Percentiles rank a stretch among this genome's conserved stretches.
These are phyloP conservation scores for Sclerotinia subarctica DNA, from an alignment of 2,329 filamentous ascomycete genomes.

Conservation along the genomic window DNA sequence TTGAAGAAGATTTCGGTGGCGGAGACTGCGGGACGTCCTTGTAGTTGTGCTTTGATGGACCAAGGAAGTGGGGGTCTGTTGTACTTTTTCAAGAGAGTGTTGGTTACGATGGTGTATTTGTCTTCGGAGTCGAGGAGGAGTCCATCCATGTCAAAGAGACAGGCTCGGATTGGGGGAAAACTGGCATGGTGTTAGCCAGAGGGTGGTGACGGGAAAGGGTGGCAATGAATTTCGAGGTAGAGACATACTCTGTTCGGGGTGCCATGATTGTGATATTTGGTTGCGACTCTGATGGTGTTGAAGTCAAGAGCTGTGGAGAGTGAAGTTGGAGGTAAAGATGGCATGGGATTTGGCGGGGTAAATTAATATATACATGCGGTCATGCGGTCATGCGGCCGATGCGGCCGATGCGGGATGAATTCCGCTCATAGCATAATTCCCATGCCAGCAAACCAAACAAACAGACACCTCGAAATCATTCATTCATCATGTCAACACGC, in stretches of 20 bases:
- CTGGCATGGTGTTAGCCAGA: conserved; percentile 36
- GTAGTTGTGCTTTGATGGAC: conserved; percentile 85
- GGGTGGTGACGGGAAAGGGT: neutral
- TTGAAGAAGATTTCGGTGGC: conserved; percentile 64
- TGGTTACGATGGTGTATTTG: conserved; percentile 80
- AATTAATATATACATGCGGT: neutral
- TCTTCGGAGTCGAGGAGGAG: conserved; percentile 94
- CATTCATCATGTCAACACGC: conserved; percentile 34
- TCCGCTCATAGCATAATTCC: conserved; percentile 13
- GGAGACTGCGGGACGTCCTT: conserved; percentile 36
- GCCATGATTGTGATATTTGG: conserved; percentile 22
- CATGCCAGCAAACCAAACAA: conserved; percentile 19
- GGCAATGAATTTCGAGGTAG: neutral
- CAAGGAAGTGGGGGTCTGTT: conserved; percentile 76
- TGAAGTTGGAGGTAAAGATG: conserved; percentile 15
- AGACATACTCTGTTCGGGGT: conserved; percentile 28
- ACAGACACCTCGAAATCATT: conserved; percentile 8
- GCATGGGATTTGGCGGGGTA: conserved; percentile 9
- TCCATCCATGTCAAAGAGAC: conserved; percentile 98
- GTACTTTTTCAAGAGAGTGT: conserved; percentile 75
- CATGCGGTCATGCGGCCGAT: conserved; percentile 6
- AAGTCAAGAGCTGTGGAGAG: neutral
- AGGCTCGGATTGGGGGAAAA: conserved; percentile 79
- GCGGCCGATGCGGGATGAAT: conserved; percentile 2
- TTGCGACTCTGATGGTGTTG: neutral